phyloP scores from a whole-genome alignment of 2,329 filamentous ascomycete genomes.

The Aureobasidium sp. region DNA sequence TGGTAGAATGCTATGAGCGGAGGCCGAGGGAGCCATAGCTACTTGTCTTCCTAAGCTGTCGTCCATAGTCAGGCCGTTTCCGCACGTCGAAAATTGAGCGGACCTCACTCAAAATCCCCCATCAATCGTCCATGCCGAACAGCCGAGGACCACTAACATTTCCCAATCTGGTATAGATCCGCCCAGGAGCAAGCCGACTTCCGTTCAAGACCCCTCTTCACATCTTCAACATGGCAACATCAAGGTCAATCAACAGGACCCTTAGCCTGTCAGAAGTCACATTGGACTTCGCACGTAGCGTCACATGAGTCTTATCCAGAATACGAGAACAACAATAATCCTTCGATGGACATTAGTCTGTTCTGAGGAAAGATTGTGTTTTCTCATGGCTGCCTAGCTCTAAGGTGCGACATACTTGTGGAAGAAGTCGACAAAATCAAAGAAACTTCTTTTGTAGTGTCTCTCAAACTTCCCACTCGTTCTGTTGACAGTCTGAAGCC shows the following conservation, averaged over 20 bases:
- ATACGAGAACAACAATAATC: neutral
- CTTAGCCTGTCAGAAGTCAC: no score
- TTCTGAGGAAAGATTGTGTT: no score
- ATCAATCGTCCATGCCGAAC: neutral
- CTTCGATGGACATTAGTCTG: neutral
- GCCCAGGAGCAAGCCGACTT: neutral
- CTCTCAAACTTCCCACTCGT: conserved; percentile 29
- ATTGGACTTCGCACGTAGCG: no score
- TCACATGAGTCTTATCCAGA: no score
- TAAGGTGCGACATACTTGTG: conserved; percentile 1
- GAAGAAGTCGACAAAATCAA: conserved; percentile 30
- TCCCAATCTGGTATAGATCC: neutral
- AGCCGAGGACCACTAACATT: neutral
- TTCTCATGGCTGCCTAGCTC: no score
- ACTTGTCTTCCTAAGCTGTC: neutral
- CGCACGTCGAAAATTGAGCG: neutral
- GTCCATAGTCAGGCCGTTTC: conserved; percentile 5
- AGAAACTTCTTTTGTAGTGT: conserved; percentile 32
- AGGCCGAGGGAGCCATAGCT: neutral
- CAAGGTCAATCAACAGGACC: no score
- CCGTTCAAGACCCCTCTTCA: neutral
- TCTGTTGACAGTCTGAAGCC: conserved; percentile 43
- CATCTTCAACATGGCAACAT: neutral
- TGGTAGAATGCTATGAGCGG: neutral
- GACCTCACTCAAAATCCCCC: neutral